phyloP scores from a whole-genome alignment of 129 eudicot genomes.

The Cynara cardunculus region DNA sequence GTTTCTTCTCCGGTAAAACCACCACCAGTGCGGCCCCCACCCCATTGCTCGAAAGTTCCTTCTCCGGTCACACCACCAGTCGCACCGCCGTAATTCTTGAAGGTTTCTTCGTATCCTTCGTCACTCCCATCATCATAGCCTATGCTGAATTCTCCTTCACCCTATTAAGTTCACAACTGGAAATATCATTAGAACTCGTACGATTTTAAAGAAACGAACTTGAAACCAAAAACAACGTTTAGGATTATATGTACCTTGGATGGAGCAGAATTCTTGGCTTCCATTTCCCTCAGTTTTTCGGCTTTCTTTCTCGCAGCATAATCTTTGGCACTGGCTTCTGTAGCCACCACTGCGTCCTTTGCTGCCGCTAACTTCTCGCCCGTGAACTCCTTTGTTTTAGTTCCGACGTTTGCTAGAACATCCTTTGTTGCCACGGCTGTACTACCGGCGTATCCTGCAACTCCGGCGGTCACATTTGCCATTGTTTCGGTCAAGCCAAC shows the following conservation, averaged over 20 bases:
- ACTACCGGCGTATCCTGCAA: slow-evolving; percentile 48
- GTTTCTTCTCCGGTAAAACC: slow-evolving; percentile 1
- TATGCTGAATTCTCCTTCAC: not conserved
- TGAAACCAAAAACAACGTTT: no score
- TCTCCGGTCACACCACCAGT: not conserved
- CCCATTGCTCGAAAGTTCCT: not conserved
- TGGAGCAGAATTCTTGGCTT: slow-evolving; percentile 28
- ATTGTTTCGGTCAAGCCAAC: slow-evolving; percentile 54
- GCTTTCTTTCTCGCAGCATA: slow-evolving; percentile 67
- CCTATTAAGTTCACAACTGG: slow-evolving; percentile 14
- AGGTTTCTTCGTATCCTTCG: not conserved
- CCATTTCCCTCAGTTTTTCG: slow-evolving; percentile 46
- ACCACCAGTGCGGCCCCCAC: not conserved
- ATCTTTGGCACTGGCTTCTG: slow-evolving; percentile 57
- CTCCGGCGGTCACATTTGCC: slow-evolving; percentile 47
- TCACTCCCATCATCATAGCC: not conserved
- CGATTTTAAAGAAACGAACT: not conserved
- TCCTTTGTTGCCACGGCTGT: slow-evolving; percentile 51
- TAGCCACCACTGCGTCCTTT: slow-evolving; percentile 49
- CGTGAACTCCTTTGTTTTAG: slow-evolving; percentile 34
- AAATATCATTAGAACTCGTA: not conserved
- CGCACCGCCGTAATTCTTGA: not conserved
- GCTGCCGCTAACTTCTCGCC: slow-evolving; percentile 32
- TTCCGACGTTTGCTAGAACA: slow-evolving; percentile 41
- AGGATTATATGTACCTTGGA: slow-evolving; percentile 26